These are phyloP conservation scores for Phyllosticta paracitricarpa DNA, from an alignment of 2,329 filamentous ascomycete genomes.

Conservation along the genomic window DNA sequence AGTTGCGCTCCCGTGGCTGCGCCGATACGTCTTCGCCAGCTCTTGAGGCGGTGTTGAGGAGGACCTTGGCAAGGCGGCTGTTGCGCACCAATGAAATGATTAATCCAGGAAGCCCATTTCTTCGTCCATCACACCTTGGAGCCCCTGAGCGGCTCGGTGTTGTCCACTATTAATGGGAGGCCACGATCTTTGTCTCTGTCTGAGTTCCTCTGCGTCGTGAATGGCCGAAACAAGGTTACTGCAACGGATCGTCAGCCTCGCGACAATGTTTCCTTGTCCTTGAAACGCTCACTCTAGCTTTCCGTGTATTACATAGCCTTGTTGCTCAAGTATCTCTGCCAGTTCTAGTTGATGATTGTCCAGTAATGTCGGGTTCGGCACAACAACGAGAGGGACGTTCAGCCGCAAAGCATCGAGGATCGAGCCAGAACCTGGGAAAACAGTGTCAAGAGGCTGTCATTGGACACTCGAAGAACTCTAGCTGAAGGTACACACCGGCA, in stretches of 20 bases:
- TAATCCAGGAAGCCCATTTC: slow-evolving; percentile 48
- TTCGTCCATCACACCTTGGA: slow-evolving; percentile 45
- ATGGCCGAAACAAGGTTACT: slow-evolving; percentile 42
- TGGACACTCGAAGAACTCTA: neutral
- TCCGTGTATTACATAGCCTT: slow-evolving; percentile 69
- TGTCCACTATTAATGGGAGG: slow-evolving; percentile 39
- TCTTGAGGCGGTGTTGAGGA: neutral
- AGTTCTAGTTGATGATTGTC: slow-evolving; percentile 90
- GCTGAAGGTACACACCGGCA: slow-evolving; percentile 52
- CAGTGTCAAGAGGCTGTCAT: neutral
- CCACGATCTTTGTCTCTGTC: slow-evolving; percentile 35
- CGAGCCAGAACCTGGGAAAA: slow-evolving; percentile 64
- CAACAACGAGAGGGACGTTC: slow-evolving; percentile 70
- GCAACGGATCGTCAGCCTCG: neutral
- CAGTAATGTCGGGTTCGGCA: slow-evolving; percentile 72
- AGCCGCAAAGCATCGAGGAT: slow-evolving; percentile 74
- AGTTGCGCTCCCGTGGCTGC: neutral
- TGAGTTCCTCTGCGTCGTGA: slow-evolving; percentile 37
- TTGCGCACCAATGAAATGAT: neutral
- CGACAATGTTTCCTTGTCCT: neutral
- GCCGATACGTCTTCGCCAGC: neutral
- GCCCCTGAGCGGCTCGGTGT: slow-evolving; percentile 31
- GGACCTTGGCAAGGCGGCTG: neutral
- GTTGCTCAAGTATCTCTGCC: slow-evolving; percentile 61
- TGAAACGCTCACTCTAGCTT: slow-evolving; percentile 46